These are phyloP conservation scores for Pseudocercospora pini-densiflorae DNA, from an alignment of 2,329 filamentous ascomycete species.

Conservation along the genomic window DNA sequence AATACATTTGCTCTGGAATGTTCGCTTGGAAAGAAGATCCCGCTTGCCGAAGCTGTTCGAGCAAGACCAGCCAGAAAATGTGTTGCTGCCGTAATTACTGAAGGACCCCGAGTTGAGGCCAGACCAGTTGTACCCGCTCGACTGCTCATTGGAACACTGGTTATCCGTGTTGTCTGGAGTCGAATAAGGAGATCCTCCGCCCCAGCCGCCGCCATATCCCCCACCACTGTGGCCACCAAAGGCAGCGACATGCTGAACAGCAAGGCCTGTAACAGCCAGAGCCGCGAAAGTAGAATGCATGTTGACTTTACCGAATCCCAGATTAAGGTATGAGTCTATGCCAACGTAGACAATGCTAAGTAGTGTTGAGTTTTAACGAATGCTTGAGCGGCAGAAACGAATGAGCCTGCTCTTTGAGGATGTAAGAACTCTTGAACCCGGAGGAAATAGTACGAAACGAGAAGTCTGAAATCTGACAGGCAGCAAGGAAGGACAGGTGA, in stretches of 20 bases:
- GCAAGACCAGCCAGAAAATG: conserved; percentile 75
- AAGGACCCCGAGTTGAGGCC: conserved; percentile 67
- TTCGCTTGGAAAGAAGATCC: conserved; percentile 55
- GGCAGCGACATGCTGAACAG: conserved; percentile 54
- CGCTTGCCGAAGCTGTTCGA: conserved; percentile 64
- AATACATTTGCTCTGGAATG: conserved; percentile 50
- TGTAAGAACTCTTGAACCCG: conserved; percentile 22
- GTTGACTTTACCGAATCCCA: conserved; percentile 6
- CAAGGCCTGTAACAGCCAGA: conserved; percentile 27
- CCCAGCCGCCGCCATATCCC: conserved; percentile 42
- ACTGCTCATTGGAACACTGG: conserved; percentile 73
- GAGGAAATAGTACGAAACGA: conserved; percentile 16
- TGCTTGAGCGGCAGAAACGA: conserved; percentile 48
- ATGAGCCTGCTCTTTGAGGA: conserved; percentile 48
- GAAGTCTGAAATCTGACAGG: background rate
- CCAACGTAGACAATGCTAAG: conserved; percentile 10
- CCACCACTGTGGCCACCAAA: conserved; percentile 31
- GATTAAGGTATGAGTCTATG: conserved; percentile 15
- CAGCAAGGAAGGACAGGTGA: conserved; percentile 38
- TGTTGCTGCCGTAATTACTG: conserved; percentile 70
- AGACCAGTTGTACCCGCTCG: conserved; percentile 72
- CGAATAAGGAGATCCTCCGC: conserved; percentile 60
- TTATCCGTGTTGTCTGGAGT: conserved; percentile 77
- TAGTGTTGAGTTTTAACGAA: conserved; percentile 13
- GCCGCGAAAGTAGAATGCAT: conserved; percentile 27